Conservation (phyloP, 306 rosid species). For the Glycine soja region DNA sequence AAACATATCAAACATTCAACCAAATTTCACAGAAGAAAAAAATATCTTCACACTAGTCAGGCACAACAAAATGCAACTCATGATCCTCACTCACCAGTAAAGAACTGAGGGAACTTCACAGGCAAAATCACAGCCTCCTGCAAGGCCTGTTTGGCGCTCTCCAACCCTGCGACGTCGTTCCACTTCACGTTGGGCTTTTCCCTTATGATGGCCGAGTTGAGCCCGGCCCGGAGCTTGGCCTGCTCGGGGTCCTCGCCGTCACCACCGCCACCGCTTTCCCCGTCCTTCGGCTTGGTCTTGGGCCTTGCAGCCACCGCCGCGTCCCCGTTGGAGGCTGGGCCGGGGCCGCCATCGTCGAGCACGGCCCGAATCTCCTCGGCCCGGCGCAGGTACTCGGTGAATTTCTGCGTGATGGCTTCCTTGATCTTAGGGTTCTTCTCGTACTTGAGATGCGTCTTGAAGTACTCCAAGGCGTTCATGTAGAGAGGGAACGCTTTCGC, state of each 20-base stretch:
- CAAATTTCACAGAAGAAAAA: neutral
- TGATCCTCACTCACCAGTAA: constrained; percentile 66
- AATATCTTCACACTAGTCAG: neutral
- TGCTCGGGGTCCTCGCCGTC: constrained; percentile 97
- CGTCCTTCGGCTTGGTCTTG: constrained; percentile 84
- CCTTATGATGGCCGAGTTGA: constrained; percentile 87
- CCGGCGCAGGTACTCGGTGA: constrained; percentile 93
- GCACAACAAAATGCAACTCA: constrained; percentile 28
- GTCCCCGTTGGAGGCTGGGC: constrained; percentile 89
- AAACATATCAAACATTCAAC: constrained; percentile 28
- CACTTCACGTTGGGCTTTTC: constrained; percentile 96
- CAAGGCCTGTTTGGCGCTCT: constrained; percentile 94
- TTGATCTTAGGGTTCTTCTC: constrained; percentile 96
- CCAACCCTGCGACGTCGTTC: constrained; percentile 98
- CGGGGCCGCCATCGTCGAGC: constrained; percentile 88
- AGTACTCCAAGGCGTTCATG: constrained; percentile 97
- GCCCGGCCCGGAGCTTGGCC: constrained; percentile 83
- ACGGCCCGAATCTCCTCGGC: constrained; percentile 98
- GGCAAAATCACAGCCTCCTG: constrained; percentile 98
- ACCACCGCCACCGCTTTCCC: constrained; percentile 64
- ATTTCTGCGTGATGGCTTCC: constrained; percentile 95
- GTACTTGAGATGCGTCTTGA: constrained; percentile 92
- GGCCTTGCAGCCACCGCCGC: constrained; percentile 91
- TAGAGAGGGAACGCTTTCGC: constrained; percentile 94
- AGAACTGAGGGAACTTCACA: constrained; percentile 96